Evolutionary conservation across 2,329 filamentous ascomycete genomes (phyloP), one percentile per base, ranked within the genome.

Genomic region (Sordariomycetes sp.): DNA sequence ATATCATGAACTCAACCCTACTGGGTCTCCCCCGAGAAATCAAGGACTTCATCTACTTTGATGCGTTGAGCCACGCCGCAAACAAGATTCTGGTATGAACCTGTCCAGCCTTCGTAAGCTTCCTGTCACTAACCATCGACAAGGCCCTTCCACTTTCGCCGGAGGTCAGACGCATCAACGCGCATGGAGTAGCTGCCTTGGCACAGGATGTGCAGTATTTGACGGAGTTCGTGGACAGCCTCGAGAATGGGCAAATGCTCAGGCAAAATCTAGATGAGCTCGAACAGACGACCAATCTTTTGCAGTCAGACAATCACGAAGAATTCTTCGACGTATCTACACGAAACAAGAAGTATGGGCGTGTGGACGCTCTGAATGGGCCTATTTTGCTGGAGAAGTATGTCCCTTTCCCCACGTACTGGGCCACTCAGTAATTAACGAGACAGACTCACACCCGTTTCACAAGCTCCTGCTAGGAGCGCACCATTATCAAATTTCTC

Each of bases 31-130:
- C 93, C 0, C 79, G 86, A 20, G 86, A 94, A 49, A 95, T 98
- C 58, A 96, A 96, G 54, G 87, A 94, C 54, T 77, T 95, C 36
- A 94, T 98, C 47, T 96, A 98, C 62, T 95, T 94, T 51, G 92
- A 96, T 53, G 92, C 92, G 0, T 72, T 98, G 23, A 87, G 80
- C 36, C 92, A 98, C 57, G 87, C 92, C 3, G 82, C 86, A 4
- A 83, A 83, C 41, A 86, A 83, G 57, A 92, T 95, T 36, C 59
- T 94, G 41, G 82, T 84, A 53, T 46, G 69, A 21, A 25, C 14
- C n/a, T n/a, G n/a, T n/a, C n/a, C n/a, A n/a, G n/a, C n/a, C n/a
- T n/a, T n/a, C n/a, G n/a, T n/a, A n/a, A 6, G 7, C 12, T 32
- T 24, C 39, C 19, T 40, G 30, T 8, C 18, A 15, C 21, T 33